phyloP scores from a whole-genome alignment of 1,284 basidiomycete species.

The Cutaneotrichosporon sp. region DNA sequence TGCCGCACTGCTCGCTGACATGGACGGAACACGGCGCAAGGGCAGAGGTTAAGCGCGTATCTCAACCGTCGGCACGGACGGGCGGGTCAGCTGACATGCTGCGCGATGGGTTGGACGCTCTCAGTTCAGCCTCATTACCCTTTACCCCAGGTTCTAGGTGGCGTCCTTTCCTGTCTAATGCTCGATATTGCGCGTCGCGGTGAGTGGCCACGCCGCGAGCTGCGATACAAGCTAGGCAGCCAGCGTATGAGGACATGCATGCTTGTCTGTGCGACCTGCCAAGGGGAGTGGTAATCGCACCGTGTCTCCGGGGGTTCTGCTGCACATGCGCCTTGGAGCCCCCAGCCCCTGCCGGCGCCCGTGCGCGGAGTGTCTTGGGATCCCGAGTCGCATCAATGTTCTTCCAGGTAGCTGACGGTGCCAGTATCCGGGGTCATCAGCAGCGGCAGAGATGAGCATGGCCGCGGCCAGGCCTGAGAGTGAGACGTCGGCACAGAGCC shows the following conservation, averaged over 20 bases:
- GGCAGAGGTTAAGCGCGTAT: background rate
- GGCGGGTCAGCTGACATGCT: background rate
- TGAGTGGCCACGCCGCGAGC: background rate
- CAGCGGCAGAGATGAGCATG: too few relatives aligned
- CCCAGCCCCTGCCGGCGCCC: background rate
- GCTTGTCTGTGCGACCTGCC: background rate
- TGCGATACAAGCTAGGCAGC: background rate
- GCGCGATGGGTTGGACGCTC: background rate
- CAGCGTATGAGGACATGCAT: background rate
- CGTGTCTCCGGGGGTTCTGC: background rate
- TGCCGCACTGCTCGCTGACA: background rate
- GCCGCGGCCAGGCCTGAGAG: background rate
- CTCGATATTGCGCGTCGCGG: background rate
- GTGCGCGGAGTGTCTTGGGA: background rate
- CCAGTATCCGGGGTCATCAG: background rate
- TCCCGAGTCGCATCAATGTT: background rate
- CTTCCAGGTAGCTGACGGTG: background rate
- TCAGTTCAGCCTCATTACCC: background rate
- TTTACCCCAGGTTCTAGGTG: background rate
- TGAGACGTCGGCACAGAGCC: background rate
- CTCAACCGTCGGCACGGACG: background rate
- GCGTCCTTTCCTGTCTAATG: background rate
- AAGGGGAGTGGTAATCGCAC: too few relatives aligned
- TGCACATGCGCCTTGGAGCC: background rate
- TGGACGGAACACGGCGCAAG: background rate